Percentiles rank a stretch among this genome's conserved stretches.
Conservation (phyloP, 495 filamentous ascomycete genomes). For the Thermothielavioides terrestris region DNA sequence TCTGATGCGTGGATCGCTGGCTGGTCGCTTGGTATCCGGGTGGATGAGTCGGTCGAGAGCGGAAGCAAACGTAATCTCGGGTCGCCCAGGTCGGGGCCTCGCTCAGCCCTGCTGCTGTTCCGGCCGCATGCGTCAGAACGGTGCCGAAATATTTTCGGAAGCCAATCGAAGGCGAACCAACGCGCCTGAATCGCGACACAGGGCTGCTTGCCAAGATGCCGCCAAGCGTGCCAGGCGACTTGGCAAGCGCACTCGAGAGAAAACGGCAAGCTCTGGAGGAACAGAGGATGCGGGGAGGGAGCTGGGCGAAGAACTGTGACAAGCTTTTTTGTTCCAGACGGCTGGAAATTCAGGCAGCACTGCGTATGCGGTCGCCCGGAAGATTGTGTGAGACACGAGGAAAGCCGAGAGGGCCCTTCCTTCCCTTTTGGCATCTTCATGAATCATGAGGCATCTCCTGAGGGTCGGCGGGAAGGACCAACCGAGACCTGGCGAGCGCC, state of each 20-base stretch:
- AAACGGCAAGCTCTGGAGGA: background rate
- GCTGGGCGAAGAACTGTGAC: background rate
- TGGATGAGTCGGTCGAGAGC: background rate
- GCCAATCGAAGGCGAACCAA: constrained; percentile 11
- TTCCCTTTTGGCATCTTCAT: too few relatives aligned
- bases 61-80: background rate
- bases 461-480: too few relatives aligned
- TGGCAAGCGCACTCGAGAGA: constrained; percentile 20
- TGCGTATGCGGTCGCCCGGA: too few relatives aligned
- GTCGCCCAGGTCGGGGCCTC: background rate
- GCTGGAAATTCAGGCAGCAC: too few relatives aligned
- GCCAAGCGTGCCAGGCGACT: constrained; percentile 14
- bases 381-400: too few relatives aligned
- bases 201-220: constrained; percentile 9
- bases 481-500: too few relatives aligned
- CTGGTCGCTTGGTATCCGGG: background rate
- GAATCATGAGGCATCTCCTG: too few relatives aligned
- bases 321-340: background rate
- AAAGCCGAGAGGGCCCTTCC: too few relatives aligned
- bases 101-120: background rate
- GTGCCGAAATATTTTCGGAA: constrained; percentile 5
- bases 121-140: background rate
- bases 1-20: background rate
- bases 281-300: background rate
- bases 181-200: constrained; percentile 9